phyloP scores from a whole-genome alignment of 805 yeast genomes.

The Kodamaea sagamina region DNA sequence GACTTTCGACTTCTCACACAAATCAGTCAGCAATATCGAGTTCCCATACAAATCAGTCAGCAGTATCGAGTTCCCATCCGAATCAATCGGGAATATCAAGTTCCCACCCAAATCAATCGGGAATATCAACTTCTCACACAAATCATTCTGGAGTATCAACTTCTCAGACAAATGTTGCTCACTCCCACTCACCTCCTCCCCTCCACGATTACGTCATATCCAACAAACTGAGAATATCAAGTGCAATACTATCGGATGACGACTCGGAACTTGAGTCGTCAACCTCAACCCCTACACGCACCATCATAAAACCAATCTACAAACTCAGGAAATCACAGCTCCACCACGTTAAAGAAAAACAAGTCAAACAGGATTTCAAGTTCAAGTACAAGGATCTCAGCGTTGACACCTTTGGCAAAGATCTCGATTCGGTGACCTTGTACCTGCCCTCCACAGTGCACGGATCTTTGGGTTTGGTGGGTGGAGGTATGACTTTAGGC shows the following conservation, averaged over 20 bases:
- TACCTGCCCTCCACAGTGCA: not conserved
- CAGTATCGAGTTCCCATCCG: no score
- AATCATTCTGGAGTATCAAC: no score
- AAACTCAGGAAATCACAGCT: conserved; percentile 12
- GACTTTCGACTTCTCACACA: no score
- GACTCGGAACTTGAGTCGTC: conserved; percentile 35
- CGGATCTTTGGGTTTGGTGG: no score
- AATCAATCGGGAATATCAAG: no score
- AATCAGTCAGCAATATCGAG: no score
- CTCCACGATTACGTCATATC: conserved; percentile 1
- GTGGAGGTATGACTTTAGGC: no score
- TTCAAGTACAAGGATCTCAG: conserved; percentile 16
- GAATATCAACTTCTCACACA: no score
- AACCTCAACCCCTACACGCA: conserved; percentile 14
- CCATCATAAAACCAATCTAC: conserved; percentile 20
- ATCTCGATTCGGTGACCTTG: not conserved
- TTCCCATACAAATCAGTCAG: no score
- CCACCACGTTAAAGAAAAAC: not conserved
- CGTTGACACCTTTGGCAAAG: not conserved
- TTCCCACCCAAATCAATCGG: no score
- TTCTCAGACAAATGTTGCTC: no score
- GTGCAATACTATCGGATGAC: conserved; percentile 37
- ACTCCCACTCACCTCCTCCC: not conserved
- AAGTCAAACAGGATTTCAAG: conserved; percentile 27
- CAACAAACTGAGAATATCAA: conserved; percentile 14